These are phyloP conservation scores for Scedosporium apiospermum DNA, from an alignment of 2,329 filamentous ascomycete species.

Conservation along the genomic window DNA sequence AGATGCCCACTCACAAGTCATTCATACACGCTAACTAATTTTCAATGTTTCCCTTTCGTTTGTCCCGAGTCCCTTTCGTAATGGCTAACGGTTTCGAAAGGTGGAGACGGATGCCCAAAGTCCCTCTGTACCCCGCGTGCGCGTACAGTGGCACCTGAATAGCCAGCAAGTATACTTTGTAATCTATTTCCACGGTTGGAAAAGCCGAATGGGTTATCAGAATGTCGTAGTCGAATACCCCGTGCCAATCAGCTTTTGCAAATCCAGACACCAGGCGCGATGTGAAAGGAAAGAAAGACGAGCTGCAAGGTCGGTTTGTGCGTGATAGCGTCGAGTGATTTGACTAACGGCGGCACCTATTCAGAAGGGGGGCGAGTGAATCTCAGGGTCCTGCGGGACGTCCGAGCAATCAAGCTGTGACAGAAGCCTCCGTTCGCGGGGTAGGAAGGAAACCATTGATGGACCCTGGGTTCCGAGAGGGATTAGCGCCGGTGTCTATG, in stretches of 20 bases:
- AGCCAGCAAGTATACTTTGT: too few relatives aligned
- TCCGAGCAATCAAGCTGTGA: not conserved
- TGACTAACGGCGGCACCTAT: not conserved
- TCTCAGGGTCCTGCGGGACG: constrained; percentile 1
- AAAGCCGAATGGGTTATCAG: not conserved
- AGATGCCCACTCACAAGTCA: not conserved
- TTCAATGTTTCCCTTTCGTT: not conserved
- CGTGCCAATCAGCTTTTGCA: not conserved
- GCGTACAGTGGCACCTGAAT: not conserved
- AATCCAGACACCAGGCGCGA: not conserved
- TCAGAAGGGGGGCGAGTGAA: not conserved
- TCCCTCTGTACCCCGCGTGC: not conserved
- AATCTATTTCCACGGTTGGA: too few relatives aligned
- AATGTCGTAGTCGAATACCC: not conserved
- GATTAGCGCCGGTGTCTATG: not conserved
- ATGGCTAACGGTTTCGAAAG: not conserved
- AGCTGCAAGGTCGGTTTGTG: not conserved
- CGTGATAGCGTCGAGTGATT: not conserved
- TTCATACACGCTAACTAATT: not conserved
- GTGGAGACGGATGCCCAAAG: not conserved
- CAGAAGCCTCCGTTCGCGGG: not conserved
- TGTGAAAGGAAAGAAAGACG: not conserved
- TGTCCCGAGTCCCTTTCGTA: not conserved
- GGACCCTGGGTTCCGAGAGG: not conserved
- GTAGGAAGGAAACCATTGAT: not conserved